These are phyloP conservation scores for Phylloporus sp. DNA, from an alignment of 1,284 basidiomycete genomes.

Conservation along the genomic window DNA sequence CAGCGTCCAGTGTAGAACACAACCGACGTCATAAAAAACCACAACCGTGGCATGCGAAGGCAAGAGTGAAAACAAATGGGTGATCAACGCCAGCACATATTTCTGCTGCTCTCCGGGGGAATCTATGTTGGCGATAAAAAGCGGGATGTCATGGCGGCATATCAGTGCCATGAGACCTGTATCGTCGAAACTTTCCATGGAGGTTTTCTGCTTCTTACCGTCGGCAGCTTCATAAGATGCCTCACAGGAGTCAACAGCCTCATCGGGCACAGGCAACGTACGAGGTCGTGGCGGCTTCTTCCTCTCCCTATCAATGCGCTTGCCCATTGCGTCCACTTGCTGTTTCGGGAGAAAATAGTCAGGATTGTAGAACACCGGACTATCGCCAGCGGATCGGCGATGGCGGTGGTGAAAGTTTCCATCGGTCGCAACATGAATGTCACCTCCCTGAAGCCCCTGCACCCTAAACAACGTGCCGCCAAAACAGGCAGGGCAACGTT, in stretches of 20 bases:
- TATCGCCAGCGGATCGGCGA: neutral
- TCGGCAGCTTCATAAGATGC: too few relatives aligned
- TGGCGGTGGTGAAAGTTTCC: neutral
- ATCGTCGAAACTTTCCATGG: neutral
- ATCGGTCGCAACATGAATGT: constrained; percentile 6
- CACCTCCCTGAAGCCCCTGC: neutral
- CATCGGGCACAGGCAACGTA: constrained; percentile 1
- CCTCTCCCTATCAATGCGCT: neutral
- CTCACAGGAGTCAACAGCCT: neutral
- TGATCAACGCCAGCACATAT: neutral
- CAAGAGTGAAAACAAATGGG: too few relatives aligned
- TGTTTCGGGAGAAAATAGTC: too few relatives aligned
- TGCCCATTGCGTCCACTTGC: too few relatives aligned
- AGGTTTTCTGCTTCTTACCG: neutral
- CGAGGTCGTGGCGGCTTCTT: neutral
- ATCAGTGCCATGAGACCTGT: neutral
- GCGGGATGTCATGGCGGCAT: neutral
- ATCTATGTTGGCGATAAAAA: neutral
- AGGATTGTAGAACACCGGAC: neutral
- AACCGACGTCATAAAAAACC: too few relatives aligned
- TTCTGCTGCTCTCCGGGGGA: neutral
- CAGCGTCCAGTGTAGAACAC: too few relatives aligned
- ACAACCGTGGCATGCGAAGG: too few relatives aligned
- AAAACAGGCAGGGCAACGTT: too few relatives aligned
- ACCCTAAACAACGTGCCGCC: neutral